These are phyloP conservation scores for Eucalyptus shirleyi DNA, from an alignment of 345 rosid genomes.

Conservation along the genomic window DNA sequence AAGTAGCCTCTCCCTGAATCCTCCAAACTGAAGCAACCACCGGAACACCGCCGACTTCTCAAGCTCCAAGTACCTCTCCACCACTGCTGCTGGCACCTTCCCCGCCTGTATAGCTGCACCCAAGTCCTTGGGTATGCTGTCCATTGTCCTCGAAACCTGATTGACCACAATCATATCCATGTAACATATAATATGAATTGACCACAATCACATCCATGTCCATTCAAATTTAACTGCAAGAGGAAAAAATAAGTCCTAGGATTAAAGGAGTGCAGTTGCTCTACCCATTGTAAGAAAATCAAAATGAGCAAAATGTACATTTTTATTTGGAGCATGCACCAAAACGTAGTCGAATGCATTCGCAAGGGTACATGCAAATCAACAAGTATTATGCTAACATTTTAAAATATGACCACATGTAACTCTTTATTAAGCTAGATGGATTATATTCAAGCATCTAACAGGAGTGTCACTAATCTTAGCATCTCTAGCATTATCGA, in stretches of 20 bases:
- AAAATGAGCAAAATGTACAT: neutral
- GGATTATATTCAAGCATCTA: neutral
- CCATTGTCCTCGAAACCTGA: slow-evolving; percentile 14
- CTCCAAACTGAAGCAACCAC: slow-evolving; percentile 55
- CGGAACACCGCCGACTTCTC: slow-evolving; percentile 27
- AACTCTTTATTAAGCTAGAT: neutral
- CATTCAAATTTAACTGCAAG: neutral
- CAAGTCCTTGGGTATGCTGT: slow-evolving; percentile 44
- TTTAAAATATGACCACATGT: neutral
- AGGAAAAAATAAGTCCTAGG: neutral
- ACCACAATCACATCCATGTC: neutral
- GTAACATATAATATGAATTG: neutral
- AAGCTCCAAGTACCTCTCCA: slow-evolving; percentile 31
- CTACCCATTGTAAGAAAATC: neutral
- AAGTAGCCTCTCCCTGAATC: slow-evolving; percentile 49
- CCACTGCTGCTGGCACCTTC: slow-evolving; percentile 32
- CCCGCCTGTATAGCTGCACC: slow-evolving; percentile 38
- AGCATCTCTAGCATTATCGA: neutral
- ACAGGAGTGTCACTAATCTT: neutral
- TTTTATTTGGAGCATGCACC: neutral
- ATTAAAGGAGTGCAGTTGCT: neutral
- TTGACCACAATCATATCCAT: neutral
- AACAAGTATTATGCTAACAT: neutral
- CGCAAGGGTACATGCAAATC: neutral
- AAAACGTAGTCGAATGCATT: neutral